These are phyloP conservation scores for Colletotrichum cereale DNA, from an alignment of 2,329 filamentous ascomycete genomes.

Conservation along the genomic window DNA sequence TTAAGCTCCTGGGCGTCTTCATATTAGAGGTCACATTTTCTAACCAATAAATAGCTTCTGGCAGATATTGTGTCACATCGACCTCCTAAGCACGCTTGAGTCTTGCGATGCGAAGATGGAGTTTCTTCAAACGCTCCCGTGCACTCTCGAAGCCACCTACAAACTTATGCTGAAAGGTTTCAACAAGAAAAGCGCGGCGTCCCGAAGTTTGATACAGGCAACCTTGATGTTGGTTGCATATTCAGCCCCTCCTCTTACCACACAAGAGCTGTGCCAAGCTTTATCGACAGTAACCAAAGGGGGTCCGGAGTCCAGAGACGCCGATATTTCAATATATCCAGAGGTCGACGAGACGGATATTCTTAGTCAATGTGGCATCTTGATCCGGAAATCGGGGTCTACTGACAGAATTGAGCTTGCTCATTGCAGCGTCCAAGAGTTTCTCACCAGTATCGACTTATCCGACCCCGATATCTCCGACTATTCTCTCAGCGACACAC, in stretches of 20 bases:
- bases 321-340: neutral
- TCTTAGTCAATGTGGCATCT: neutral
- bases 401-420: neutral
- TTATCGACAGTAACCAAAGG: neutral
- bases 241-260: neutral
- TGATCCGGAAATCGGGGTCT: neutral
- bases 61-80: neutral
- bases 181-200: neutral
- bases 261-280: conserved; percentile 21
- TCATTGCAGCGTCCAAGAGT: neutral
- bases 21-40: no score
- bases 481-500: neutral
- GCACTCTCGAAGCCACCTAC: neutral
- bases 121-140: neutral
- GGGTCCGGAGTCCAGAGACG: neutral
- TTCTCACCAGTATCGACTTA: neutral
- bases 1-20: neutral
- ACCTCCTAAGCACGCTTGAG: neutral
- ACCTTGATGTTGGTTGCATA: neutral
- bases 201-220: neutral
- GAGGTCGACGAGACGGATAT: conserved; percentile 23
- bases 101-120: neutral
- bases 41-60: neutral
- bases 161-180: neutral
- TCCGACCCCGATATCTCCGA: neutral